Conservation (phyloP, 768 basidiomycete genomes). For the Cantharellus anzutake region DNA sequence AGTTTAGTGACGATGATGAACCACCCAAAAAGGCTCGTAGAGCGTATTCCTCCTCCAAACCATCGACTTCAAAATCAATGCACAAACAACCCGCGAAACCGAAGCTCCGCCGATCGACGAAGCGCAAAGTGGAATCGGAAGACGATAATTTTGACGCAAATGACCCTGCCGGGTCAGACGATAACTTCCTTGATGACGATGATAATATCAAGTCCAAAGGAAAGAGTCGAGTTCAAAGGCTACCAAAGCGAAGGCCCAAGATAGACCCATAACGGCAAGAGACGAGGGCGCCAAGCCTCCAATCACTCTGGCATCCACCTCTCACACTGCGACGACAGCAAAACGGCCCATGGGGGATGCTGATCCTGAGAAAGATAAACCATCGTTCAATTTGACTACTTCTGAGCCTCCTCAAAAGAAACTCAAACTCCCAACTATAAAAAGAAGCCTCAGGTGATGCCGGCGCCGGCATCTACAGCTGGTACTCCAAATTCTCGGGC, state of each 20-base stretch:
- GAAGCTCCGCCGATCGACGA: too few relatives aligned
- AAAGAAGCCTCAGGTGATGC: conserved; percentile 2
- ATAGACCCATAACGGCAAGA: neutral
- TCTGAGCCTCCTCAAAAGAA: neutral
- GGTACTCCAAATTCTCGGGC: neutral
- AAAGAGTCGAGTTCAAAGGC: too few relatives aligned
- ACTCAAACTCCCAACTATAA: conserved; percentile 3
- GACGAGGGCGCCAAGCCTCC: neutral
- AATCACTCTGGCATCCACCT: neutral
- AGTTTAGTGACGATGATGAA: conserved; percentile 2
- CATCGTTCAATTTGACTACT: neutral
- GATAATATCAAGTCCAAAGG: too few relatives aligned
- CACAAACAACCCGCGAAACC: too few relatives aligned
- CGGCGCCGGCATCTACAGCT: neutral
- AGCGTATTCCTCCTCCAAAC: neutral
- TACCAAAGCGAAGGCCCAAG: neutral
- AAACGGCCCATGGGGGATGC: neutral
- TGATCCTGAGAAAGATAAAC: neutral
- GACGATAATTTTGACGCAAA: too few relatives aligned
- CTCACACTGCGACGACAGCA: neutral
- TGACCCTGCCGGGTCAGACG: too few relatives aligned
- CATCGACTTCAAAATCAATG: neutral
- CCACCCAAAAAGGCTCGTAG: neutral
- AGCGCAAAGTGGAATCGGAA: too few relatives aligned
- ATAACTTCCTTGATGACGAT: too few relatives aligned